Evolutionary conservation across 768 basidiomycete species (phyloP), one percentile per base, ranked within the genome.

Genomic region (Psilocybe cubensis): DNA sequence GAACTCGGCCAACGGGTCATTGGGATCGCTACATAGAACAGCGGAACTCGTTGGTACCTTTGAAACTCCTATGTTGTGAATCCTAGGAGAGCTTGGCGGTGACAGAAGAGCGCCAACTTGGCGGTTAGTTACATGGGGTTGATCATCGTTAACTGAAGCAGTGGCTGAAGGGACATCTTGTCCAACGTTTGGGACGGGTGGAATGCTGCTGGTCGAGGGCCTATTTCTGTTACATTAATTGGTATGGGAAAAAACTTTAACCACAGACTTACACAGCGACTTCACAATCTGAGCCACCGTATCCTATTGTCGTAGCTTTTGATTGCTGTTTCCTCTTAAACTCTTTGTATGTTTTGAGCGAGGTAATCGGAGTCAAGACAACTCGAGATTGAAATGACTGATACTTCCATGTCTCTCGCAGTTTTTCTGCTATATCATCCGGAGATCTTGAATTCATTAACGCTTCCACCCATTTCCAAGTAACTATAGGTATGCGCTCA

Each of bases 1-100:
- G 63, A 87, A 89, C 59, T 85, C 80, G 0, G 82, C 81, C 51
- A 91, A 72, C 0, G 89, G 87, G 65, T 91, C 89, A 25, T 70
- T 59, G 12, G 41, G 25, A 49, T 46, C 40, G 28, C 50, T 29
- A 23, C 48, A 42, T 17, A 14, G 12, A 5, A 18, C n/a, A 27
- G 20, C 24, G 31, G 52, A 21, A 20, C 33, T 43, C 10, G 41
- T 43, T 28, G n/a, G 2, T 9, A n/a, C 29, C 14, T 45, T 54
- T 52, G 42, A 56, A 59, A 17, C 27, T 51, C 25, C 35, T 4
- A 12, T 24, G 8, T 45, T 31, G 3, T 46, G 46, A 10, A 47
- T 2, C n/a, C n/a, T n/a, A 4, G 64, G 61, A 0, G 64, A 62
- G 20, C 59, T 56, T 8, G 61, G 61, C 25, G 61, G 64, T 2